phyloP scores from a whole-genome alignment of 1,284 basidiomycete genomes.

The Trichosporon sp. region DNA sequence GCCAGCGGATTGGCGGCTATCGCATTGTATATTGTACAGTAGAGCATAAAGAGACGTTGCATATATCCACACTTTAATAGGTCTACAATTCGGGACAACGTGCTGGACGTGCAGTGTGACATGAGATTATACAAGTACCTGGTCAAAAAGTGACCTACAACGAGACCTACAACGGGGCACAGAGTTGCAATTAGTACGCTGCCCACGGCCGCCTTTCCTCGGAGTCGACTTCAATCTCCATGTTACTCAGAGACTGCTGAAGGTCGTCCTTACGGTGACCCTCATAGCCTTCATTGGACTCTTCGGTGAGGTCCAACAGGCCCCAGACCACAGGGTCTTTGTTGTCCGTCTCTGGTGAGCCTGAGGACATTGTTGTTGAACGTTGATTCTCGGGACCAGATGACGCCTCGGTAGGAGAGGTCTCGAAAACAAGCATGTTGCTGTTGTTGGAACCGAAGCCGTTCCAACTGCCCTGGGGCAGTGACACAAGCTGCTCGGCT shows the following conservation, averaged over 20 bases:
- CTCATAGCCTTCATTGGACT: not conserved
- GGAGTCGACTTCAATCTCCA: conserved; percentile 37
- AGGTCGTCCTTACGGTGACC: conserved; percentile 32
- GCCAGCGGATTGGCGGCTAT: conserved; percentile 42
- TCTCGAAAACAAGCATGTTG: conserved; percentile 41
- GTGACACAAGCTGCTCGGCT: conserved; percentile 38
- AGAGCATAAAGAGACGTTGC: not conserved
- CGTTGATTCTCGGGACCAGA: conserved; percentile 37
- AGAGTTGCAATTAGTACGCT: not conserved
- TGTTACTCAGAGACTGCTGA: conserved; percentile 41
- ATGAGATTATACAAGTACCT: conserved; percentile 20
- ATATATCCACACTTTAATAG: not conserved
- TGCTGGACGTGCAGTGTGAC: not conserved
- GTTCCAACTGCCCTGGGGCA: conserved; percentile 33
- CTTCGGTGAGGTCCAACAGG: conserved; percentile 30
- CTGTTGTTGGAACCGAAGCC: conserved; percentile 23
- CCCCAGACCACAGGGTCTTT: conserved; percentile 34
- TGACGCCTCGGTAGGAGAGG: conserved; percentile 42
- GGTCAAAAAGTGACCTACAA: conserved; percentile 11
- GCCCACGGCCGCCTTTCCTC: conserved; percentile 27
- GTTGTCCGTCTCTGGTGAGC: conserved; percentile 35
- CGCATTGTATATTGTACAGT: conserved; percentile 39
- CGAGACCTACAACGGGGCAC: conserved; percentile 16
- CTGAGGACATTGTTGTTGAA: conserved; percentile 33
- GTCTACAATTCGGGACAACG: conserved; percentile 4